Evolutionary conservation across 129 eudicot species (phyloP).

Genomic region (Pseudognaphalium luteoalbum): DNA sequence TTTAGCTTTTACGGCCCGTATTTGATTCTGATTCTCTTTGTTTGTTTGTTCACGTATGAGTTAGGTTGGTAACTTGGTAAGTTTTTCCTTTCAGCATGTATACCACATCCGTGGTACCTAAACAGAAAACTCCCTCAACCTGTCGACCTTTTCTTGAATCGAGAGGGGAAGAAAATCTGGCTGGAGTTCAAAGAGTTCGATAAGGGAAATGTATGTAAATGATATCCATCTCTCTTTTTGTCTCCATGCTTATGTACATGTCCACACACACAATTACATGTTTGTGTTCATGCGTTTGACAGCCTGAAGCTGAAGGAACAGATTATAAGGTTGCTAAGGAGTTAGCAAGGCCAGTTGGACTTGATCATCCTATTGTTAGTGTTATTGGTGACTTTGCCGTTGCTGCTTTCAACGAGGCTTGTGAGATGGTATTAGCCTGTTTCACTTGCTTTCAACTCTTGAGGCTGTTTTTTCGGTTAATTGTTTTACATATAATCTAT

Average conservation of each 20-base stretch:
- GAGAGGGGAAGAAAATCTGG: background rate
- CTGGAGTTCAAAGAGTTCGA: background rate
- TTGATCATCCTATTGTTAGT: conserved; percentile 3
- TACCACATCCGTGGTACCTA: background rate
- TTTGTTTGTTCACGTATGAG: too few species aligned
- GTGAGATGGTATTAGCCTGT: background rate
- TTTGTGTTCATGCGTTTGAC: background rate
- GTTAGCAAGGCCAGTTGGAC: background rate
- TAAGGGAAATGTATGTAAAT: background rate
- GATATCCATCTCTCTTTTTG: background rate
- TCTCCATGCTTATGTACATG: background rate
- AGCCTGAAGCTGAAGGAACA: background rate
- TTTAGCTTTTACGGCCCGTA: too few species aligned
- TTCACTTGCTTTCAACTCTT: background rate
- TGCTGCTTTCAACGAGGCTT: background rate
- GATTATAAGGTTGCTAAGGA: background rate
- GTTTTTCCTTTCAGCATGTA: background rate
- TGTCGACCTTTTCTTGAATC: background rate
- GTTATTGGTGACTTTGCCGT: background rate
- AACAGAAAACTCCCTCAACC: background rate
- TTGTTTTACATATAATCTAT: background rate
- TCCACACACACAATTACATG: background rate
- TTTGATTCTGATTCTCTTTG: too few species aligned
- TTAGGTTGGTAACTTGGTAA: too few species aligned
- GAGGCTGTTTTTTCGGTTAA: background rate